These are phyloP conservation scores for Eucalyptus pumila DNA, from an alignment of 345 rosid species.

Conservation along the genomic window DNA sequence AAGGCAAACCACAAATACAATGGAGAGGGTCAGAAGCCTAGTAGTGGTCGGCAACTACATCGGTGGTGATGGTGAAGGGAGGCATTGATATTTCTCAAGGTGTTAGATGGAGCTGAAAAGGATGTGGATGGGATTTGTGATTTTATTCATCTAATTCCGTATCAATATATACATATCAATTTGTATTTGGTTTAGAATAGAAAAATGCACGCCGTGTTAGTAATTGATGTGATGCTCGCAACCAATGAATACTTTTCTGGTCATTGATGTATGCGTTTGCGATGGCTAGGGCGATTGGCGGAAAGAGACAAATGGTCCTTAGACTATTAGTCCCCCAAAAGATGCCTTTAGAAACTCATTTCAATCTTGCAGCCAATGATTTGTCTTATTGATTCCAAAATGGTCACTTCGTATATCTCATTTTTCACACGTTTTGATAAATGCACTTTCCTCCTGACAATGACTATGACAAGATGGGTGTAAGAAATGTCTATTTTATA, in stretches of 20 bases:
- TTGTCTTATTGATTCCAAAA: not conserved
- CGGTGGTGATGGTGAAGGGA: no score
- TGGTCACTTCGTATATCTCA: not conserved
- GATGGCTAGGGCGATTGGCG: not conserved
- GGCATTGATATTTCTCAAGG: no score
- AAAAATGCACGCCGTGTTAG: no score
- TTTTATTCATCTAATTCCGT: no score
- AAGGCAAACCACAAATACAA: no score
- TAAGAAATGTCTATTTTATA: not conserved
- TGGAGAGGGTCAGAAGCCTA: no score
- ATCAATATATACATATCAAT: no score
- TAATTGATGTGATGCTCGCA: accelerated
- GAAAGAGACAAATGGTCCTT: not conserved
- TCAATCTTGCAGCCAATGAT: not conserved
- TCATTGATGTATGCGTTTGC: not conserved
- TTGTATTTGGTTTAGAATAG: no score
- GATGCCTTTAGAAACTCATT: not conserved
- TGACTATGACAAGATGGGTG: not conserved
- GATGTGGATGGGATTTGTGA: no score
- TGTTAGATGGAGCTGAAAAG: no score
- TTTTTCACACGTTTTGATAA: not conserved
- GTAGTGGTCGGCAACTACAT: no score
- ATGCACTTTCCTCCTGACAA: no score
- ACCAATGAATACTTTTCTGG: not conserved
- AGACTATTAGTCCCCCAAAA: not conserved